These are phyloP conservation scores for Ballota nigra DNA, from an alignment of 257 asterid genomes.

Conservation along the genomic window DNA sequence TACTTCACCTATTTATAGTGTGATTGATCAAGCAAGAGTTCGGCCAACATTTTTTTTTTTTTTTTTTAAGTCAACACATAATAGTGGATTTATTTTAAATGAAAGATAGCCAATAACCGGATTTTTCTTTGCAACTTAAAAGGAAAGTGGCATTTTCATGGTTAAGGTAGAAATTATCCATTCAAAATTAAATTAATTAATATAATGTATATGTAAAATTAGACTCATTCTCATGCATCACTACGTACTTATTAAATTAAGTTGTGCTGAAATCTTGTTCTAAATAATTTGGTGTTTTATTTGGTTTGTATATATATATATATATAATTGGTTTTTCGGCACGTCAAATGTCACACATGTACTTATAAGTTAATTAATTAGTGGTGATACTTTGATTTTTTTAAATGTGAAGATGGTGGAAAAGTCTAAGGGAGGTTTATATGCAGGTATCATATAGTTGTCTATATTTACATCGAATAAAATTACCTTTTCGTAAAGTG, in stretches of 20 bases:
- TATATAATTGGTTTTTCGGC: neutral
- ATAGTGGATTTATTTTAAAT: neutral
- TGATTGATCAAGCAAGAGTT: neutral
- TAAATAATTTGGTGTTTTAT: neutral
- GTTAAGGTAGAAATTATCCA: neutral
- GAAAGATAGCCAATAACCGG: neutral
- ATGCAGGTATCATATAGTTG: slow-evolving; percentile 19
- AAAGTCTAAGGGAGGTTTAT: neutral
- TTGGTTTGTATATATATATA: neutral
- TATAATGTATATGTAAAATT: neutral
- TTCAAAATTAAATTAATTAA: neutral
- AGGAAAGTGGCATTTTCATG: slow-evolving; percentile 2
- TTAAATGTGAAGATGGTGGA: neutral
- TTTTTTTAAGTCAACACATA: slow-evolving; percentile 21
- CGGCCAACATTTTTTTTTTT: neutral
- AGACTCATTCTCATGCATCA: neutral
- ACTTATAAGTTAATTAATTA: neutral
- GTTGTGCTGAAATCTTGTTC: neutral
- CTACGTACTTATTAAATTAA: neutral
- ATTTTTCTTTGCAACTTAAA: neutral
- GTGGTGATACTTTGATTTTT: neutral
- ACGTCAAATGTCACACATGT: neutral
- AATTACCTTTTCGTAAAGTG: neutral
- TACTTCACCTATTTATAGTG: slow-evolving; percentile 40
- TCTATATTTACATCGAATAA: neutral